Evolutionary conservation across 495 filamentous ascomycete genomes (phyloP).

Genomic region (Neurospora cerealis): DNA sequence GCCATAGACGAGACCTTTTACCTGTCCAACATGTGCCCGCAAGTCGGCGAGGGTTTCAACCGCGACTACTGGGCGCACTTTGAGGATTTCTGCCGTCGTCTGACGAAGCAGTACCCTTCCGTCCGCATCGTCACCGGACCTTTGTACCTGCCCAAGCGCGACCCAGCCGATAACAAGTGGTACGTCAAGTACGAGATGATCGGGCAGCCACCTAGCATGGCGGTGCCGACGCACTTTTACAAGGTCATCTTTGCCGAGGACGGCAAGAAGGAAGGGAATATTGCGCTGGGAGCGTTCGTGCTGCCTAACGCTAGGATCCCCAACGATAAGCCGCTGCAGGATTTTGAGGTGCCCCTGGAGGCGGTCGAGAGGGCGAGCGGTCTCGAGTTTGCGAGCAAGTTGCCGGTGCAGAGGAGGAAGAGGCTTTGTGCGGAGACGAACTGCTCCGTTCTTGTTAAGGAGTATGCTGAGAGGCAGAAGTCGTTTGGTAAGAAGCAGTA

Average conservation of each 20-base stretch:
- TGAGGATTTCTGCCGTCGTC: slow-evolving; percentile 85
- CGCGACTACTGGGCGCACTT: slow-evolving; percentile 98
- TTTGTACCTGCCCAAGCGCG: slow-evolving; percentile 75
- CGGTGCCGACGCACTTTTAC: slow-evolving; percentile 97
- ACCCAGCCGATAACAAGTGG: slow-evolving; percentile 80
- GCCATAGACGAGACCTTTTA: slow-evolving; percentile 93
- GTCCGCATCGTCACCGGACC: slow-evolving; percentile 92
- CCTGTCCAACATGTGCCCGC: slow-evolving; percentile 93
- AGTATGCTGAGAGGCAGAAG: slow-evolving; percentile 60
- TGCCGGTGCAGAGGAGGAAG: slow-evolving; percentile 63
- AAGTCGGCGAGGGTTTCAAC: slow-evolving; percentile 96
- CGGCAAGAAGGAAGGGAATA: slow-evolving; percentile 57
- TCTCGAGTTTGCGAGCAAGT: slow-evolving; percentile 74
- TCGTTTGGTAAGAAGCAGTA: slow-evolving; percentile 32
- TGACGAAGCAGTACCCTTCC: slow-evolving; percentile 69
- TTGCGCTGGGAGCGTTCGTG: slow-evolving; percentile 89
- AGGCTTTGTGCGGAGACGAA: slow-evolving; percentile 75
- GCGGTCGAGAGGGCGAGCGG: slow-evolving; percentile 85
- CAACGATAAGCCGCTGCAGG: slow-evolving; percentile 70
- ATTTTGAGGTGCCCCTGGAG: slow-evolving; percentile 93
- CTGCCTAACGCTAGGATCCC: slow-evolving; percentile 86
- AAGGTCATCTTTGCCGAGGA: slow-evolving; percentile 96
- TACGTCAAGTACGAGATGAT: slow-evolving; percentile 95
- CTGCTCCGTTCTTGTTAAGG: slow-evolving; percentile 70
- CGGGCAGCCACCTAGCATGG: slow-evolving; percentile 83